phyloP scores from a whole-genome alignment of 2,329 filamentous ascomycete genomes.

The Dothideomycetes sp. region DNA sequence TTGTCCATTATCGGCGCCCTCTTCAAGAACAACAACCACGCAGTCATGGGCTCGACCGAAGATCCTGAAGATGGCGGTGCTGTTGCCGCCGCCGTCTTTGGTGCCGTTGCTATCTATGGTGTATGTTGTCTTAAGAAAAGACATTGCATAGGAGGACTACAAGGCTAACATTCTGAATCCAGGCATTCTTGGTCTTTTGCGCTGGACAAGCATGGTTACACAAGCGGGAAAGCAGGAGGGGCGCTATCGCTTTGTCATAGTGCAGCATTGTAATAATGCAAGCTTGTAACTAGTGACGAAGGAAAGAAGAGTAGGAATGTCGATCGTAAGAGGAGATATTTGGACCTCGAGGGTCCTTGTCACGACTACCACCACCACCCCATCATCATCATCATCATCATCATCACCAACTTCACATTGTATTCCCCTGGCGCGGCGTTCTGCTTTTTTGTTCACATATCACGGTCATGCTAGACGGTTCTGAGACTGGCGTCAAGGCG shows the following conservation, averaged over 20 bases:
- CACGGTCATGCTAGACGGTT: too few relatives aligned
- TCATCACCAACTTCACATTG: conserved; percentile 4
- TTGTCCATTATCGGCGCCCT: conserved; percentile 59
- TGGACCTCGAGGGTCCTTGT: too few relatives aligned
- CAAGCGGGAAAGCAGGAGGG: conserved; percentile 69
- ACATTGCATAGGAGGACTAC: too few relatives aligned
- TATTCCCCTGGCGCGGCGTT: conserved; percentile 8
- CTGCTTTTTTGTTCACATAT: neutral
- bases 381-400: neutral
- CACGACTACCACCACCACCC: too few relatives aligned
- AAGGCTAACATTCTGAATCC: conserved; percentile 13
- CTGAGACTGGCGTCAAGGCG: too few relatives aligned
- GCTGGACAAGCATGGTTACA: conserved; percentile 82
- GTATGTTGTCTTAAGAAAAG: conserved; percentile 60
- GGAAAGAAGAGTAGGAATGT: too few relatives aligned
- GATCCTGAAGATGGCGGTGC: conserved; percentile 56
- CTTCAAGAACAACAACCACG: conserved; percentile 71
- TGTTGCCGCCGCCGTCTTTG: conserved; percentile 78
- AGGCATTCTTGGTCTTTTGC: conserved; percentile 90
- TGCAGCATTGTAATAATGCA: too few relatives aligned
- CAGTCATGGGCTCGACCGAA: conserved; percentile 67
- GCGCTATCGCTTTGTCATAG: conserved; percentile 67
- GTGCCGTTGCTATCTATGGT: conserved; percentile 77
- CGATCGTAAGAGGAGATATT: too few relatives aligned
- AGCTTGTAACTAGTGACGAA: too few relatives aligned